phyloP scores from a whole-genome alignment of 148 eudicot species.

The Gaultheria prostrata region DNA sequence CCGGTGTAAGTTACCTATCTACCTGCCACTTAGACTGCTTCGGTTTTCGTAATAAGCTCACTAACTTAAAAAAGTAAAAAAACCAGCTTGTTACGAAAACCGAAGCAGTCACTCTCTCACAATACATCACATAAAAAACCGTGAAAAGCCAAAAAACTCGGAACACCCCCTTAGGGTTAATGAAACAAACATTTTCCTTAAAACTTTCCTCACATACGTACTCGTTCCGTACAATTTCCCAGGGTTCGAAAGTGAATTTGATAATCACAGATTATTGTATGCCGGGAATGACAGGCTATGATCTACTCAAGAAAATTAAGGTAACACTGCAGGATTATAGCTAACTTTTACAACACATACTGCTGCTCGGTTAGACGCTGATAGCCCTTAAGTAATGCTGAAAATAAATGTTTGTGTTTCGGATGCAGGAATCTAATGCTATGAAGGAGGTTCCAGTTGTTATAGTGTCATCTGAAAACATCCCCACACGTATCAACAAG shows the following conservation, averaged over 20 bases:
- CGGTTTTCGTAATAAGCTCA: too few relatives aligned
- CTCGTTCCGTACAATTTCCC: neutral
- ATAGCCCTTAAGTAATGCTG: neutral
- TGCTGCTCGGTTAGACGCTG: neutral
- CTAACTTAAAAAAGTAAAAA: too few relatives aligned
- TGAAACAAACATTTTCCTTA: neutral
- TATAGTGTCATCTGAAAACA: slow-evolving; percentile 79
- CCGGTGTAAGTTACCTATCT: slow-evolving; percentile 34
- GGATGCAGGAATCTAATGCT: slow-evolving; percentile 57
- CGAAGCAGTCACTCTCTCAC: too few relatives aligned
- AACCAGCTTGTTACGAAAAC: too few relatives aligned
- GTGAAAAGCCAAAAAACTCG: too few relatives aligned
- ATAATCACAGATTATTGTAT: slow-evolving; percentile 7
- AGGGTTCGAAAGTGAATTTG: slow-evolving; percentile 4
- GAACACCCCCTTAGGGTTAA: neutral
- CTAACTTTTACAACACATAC: neutral
- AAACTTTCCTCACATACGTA: neutral
- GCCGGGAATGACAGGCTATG: slow-evolving; percentile 1
- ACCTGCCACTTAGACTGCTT: too few relatives aligned
- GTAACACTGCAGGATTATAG: neutral
- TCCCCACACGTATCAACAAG: slow-evolving; percentile 65
- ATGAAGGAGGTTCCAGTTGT: slow-evolving; percentile 75
- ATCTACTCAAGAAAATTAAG: slow-evolving; percentile 1
- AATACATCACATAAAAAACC: too few relatives aligned
- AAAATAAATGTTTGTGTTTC: neutral